These are phyloP conservation scores for Pelargonium citronellum DNA, from an alignment of 441 rosid species.

Conservation along the genomic window DNA sequence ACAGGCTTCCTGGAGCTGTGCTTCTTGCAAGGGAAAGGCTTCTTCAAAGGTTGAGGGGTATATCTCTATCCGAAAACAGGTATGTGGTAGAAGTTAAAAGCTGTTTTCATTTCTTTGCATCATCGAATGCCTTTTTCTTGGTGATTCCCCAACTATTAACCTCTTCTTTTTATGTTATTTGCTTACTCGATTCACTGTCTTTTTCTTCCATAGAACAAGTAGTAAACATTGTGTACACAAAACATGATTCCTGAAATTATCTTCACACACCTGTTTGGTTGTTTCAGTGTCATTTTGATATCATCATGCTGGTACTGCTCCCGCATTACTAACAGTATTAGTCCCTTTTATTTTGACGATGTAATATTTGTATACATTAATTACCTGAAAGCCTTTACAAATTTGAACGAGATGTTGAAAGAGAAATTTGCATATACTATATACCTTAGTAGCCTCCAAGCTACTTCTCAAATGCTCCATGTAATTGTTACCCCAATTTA, in stretches of 20 bases:
- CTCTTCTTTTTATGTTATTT: not conserved
- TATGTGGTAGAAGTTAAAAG: too few relatives aligned
- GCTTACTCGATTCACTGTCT: not conserved
- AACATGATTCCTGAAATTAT: not conserved
- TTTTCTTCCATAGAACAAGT: too few relatives aligned
- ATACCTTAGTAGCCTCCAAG: not conserved
- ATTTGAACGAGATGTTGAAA: not conserved
- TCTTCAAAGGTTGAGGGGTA: conserved; percentile 80
- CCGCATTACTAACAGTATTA: not conserved
- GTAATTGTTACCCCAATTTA: not conserved
- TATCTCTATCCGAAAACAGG: conserved; percentile 61
- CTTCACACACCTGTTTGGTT: not conserved
- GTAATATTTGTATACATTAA: not conserved
- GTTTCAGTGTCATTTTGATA: too few relatives aligned
- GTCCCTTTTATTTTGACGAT: not conserved
- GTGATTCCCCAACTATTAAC: not conserved
- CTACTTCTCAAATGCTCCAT: not conserved
- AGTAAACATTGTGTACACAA: too few relatives aligned
- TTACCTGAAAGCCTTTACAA: not conserved
- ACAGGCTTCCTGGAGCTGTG: conserved; percentile 88
- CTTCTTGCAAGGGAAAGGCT: conserved; percentile 87
- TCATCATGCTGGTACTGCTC: too few relatives aligned
- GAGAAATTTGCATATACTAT: not conserved
- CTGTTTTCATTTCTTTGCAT: too few relatives aligned
- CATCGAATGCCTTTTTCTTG: too few relatives aligned